Percentiles rank a stretch among this genome's conserved stretches.
These are phyloP conservation scores for Aspergillus sp. DNA, from an alignment of 2,329 filamentous ascomycete genomes.

Conservation along the genomic window DNA sequence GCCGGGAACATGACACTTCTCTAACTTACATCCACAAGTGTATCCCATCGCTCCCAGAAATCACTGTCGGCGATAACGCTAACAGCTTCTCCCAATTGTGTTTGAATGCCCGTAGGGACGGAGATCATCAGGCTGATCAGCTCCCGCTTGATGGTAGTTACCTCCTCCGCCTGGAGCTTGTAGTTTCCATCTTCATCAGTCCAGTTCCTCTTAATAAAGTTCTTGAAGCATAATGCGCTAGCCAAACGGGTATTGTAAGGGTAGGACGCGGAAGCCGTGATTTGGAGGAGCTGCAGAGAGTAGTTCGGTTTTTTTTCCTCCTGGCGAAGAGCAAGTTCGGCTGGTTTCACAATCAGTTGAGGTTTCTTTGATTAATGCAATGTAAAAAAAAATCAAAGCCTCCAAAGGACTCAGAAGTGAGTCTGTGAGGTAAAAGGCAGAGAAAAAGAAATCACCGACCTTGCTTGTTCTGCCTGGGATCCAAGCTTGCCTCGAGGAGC, in stretches of 20 bases:
- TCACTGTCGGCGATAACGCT: conserved; percentile 97
- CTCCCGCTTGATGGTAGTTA: conserved; percentile 87
- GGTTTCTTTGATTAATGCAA: not conserved
- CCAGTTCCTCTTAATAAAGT: conserved; percentile 94
- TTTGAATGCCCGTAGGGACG: conserved; percentile 82
- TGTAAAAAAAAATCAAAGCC: not conserved
- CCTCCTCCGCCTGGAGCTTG: conserved; percentile 80
- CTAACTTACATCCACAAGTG: conserved; percentile 72
- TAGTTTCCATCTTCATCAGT: conserved; percentile 94
- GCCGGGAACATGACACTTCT: not conserved
- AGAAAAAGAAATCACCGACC: conserved; percentile 58
- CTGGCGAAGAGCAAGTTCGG: conserved; percentile 75
- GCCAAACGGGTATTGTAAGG: conserved; percentile 80
- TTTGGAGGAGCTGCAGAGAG: conserved; percentile 83
- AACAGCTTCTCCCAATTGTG: conserved; percentile 93
- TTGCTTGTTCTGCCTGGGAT: conserved; percentile 84
- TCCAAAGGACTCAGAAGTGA: not conserved
- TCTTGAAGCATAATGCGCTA: conserved; percentile 94
- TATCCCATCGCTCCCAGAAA: conserved; percentile 95
- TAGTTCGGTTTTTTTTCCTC: conserved; percentile 85
- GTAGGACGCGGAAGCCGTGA: conserved; percentile 74
- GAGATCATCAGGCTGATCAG: conserved; percentile 96
- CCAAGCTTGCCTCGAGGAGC: conserved; percentile 86
- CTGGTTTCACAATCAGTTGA: conserved; percentile 49
- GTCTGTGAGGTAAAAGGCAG: not conserved